Conservation (phyloP, 2,329 filamentous ascomycete species). For the Fusarium palustre region DNA sequence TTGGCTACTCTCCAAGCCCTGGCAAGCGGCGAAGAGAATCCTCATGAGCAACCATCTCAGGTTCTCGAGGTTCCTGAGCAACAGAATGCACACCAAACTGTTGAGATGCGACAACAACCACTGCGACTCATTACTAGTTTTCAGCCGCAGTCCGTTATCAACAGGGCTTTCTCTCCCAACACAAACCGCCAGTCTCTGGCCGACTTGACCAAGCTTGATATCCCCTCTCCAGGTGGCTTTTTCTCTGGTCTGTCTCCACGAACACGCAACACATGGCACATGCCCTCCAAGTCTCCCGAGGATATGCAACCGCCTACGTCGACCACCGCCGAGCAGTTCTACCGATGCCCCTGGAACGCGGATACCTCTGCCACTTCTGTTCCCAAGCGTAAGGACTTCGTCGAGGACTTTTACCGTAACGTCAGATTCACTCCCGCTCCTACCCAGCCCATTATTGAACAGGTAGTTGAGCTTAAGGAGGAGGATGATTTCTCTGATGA, state of each 20-base stretch:
- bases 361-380: conserved; percentile 54
- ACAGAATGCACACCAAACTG: conserved; percentile 36
- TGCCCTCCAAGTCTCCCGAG: conserved; percentile 65
- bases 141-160: conserved; percentile 39
- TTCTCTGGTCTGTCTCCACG: conserved; percentile 85
- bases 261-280: conserved; percentile 84
- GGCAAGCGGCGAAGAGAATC: conserved; percentile 71
- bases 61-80: conserved; percentile 59
- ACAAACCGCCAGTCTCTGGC: conserved; percentile 68
- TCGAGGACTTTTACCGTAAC: conserved; percentile 56
- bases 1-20: conserved; percentile 83
- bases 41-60: conserved; percentile 60
- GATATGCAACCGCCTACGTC: conserved; percentile 78
- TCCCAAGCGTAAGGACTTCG: conserved; percentile 52
- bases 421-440: conserved; percentile 58
- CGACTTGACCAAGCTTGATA: conserved; percentile 83
- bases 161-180: conserved; percentile 47
- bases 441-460: conserved; percentile 63
- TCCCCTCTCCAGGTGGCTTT: conserved; percentile 92
- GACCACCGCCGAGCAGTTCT: conserved; percentile 92
- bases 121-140: conserved; percentile 62
- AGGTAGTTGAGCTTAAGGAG: conserved; percentile 69
- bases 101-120: conserved; percentile 64
- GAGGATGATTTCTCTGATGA: conserved; percentile 66
- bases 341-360: conserved; percentile 81